phyloP scores from a whole-genome alignment of 768 basidiomycete genomes.

The Hericium erinaceus region DNA sequence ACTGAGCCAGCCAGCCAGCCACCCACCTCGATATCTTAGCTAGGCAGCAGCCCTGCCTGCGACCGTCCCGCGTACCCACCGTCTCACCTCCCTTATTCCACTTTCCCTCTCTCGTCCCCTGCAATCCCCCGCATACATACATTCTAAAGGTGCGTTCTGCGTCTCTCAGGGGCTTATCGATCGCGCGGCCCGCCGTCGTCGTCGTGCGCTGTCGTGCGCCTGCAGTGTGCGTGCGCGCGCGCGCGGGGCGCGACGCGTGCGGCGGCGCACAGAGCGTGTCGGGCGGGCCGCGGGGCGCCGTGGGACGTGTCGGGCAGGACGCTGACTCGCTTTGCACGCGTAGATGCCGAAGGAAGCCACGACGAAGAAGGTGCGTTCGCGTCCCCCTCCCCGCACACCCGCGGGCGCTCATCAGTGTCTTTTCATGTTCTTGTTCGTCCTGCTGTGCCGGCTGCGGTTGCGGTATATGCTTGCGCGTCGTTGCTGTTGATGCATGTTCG shows the following conservation, averaged over 20 bases:
- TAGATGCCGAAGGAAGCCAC: constrained; percentile 76
- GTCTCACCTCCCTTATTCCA: neutral
- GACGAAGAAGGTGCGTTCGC: constrained; percentile 53
- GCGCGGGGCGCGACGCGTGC: neutral
- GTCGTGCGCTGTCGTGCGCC: neutral
- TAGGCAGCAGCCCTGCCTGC: too few species aligned
- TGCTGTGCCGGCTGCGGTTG: constrained; percentile 4
- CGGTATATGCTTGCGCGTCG: too few species aligned
- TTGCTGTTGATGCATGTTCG: constrained; percentile 1
- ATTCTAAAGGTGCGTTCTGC: constrained; percentile 6
- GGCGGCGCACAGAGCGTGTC: neutral
- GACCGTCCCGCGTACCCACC: neutral
- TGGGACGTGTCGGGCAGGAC: constrained; percentile 4
- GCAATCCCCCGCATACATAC: neutral
- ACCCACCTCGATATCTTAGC: too few species aligned
- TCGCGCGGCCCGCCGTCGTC: neutral
- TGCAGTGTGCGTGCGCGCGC: neutral
- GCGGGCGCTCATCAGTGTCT: neutral
- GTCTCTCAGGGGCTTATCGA: neutral
- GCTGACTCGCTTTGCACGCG: constrained; percentile 24
- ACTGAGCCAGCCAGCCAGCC: too few species aligned
- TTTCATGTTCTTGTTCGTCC: constrained; percentile 2
- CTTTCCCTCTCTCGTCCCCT: neutral
- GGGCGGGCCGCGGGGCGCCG: neutral
- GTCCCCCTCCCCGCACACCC: constrained; percentile 13